Base-by-base conservation (phyloP, 345 rosid species). In the Pugionium cornutum region DNA sequence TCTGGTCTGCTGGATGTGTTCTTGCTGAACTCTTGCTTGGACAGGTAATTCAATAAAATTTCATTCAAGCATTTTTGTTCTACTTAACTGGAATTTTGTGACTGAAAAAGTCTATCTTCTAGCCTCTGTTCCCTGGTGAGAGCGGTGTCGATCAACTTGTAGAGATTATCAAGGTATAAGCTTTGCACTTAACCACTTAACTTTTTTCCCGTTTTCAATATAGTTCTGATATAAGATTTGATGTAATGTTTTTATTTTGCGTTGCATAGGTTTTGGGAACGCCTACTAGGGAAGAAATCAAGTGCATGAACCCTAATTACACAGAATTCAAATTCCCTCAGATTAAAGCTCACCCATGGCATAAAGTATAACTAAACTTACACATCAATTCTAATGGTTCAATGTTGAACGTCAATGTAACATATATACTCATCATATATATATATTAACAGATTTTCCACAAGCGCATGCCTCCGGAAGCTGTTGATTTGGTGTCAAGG, bases 301-400 rank as follows among this genome's bases (percentile, higher is more conserved):
- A 89, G 67, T 92, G 99, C 85, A 94, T 94, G 99, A 94, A 94
- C 53, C 99, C 99, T 18, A 86, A 90, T 61, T 94, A 94, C 71
- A 94, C 96, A 0, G 99, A 94, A 69, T 88, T 83, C 79, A 89
- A 92, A 60, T 92, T 92, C 57, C 98, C 98, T 67, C 98, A 92
- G 80, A 92, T 92, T 36, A 92, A 92, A 75, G 98, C 98, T 69
- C 98, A 89, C 72, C 98, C 98, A 2, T 92, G 98, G 98, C 98
- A 92, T 76, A 92, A 94, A 95, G 99, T 92, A 81, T 31, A 6
- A 6, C 10, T 37, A 43, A 34, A 62, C 62, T 46, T 31, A 53
- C 8, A 34, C 44, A 58, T 61, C 2, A 18, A 52, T 11, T 47
- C 40, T 11, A 33, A 7, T 52, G 40, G 59, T 56, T 34, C 58